phyloP scores from a whole-genome alignment of 352 stramenopile genomes.

The Phytophthora pini region DNA sequence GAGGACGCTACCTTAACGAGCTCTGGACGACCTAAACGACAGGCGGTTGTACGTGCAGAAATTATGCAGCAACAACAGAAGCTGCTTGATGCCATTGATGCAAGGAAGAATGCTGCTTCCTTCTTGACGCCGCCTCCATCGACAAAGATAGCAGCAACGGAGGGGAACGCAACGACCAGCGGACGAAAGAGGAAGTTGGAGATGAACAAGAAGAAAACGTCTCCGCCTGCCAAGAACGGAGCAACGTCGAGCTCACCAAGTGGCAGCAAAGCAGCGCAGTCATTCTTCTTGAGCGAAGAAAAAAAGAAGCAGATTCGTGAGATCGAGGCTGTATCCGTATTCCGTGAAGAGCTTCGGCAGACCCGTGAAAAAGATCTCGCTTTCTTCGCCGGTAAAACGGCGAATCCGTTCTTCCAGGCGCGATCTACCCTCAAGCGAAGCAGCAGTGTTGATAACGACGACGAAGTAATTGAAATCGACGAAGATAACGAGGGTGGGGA shows the following conservation, averaged over 20 bases:
- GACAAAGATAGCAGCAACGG: constrained; percentile 24
- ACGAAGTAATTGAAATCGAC: constrained; percentile 39
- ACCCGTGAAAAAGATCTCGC: constrained; percentile 73
- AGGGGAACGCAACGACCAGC: constrained; percentile 16
- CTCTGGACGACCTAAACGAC: constrained; percentile 60
- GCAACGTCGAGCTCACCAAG: constrained; percentile 23
- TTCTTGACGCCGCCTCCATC: constrained; percentile 45
- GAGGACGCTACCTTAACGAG: constrained; percentile 16
- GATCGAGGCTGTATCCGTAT: constrained; percentile 65
- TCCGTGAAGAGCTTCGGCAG: constrained; percentile 70
- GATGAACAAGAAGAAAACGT: constrained; percentile 64
- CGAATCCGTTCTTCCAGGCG: constrained; percentile 77
- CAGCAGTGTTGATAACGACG: constrained; percentile 31
- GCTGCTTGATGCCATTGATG: constrained; percentile 37
- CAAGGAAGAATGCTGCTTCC: constrained; percentile 27
- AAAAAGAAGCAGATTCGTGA: constrained; percentile 76
- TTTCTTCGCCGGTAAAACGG: constrained; percentile 67
- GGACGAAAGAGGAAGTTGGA: constrained; percentile 68
- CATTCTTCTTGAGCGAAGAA: constrained; percentile 74
- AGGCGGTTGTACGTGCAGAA: constrained; percentile 57
- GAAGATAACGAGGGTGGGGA: constrained; percentile 17
- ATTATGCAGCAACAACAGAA: constrained; percentile 49
- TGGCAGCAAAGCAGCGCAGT: constrained; percentile 34
- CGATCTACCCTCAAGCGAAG: constrained; percentile 21
- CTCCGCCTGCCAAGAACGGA: constrained; percentile 29